Percentiles rank a stretch among this genome's conserved stretches.
Conservation (phyloP, 257 asterid genomes). For the Hygrophila difformis region DNA sequence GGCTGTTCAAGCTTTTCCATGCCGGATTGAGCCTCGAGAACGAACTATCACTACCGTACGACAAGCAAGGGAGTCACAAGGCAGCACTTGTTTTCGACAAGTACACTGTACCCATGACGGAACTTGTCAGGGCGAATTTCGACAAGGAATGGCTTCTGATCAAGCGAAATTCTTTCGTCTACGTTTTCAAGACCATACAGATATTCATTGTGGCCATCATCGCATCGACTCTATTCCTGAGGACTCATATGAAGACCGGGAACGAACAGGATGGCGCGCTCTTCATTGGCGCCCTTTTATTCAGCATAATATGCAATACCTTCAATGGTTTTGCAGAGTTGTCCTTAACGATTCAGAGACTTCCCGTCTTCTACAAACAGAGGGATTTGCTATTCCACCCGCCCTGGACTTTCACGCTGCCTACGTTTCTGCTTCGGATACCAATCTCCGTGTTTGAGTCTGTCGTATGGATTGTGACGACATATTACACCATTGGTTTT, state of each 20-base stretch:
- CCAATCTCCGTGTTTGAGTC: conserved; percentile 48
- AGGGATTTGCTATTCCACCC: conserved; percentile 69
- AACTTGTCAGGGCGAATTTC: conserved; percentile 51
- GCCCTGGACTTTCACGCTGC: conserved; percentile 70
- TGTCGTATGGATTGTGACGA: conserved; percentile 32
- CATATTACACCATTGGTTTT: conserved; percentile 50
- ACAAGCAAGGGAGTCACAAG: conserved; percentile 32
- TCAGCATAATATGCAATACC: no score
- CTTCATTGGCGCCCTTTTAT: no score
- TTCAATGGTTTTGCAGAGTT: conserved; percentile 74
- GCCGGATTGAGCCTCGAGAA: conserved; percentile 40
- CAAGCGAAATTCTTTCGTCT: conserved; percentile 54
- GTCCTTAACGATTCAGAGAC: conserved; percentile 52
- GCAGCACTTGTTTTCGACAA: conserved; percentile 51
- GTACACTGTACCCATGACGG: conserved; percentile 29
- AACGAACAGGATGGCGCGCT: conserved; percentile 43
- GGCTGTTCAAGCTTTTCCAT: conserved; percentile 44
- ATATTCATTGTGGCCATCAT: conserved; percentile 51
- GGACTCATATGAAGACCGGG: conserved; percentile 39
- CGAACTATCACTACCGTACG: conserved; percentile 49
- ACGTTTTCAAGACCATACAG: conserved; percentile 55
- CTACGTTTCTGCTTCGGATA: conserved; percentile 60
- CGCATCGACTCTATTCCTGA: conserved; percentile 38
- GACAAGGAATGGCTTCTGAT: conserved; percentile 67
- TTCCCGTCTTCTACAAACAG: conserved; percentile 81